Evolutionary conservation across 495 filamentous ascomycete genomes (phyloP).

Genomic region (Aspergillus asperescens): DNA sequence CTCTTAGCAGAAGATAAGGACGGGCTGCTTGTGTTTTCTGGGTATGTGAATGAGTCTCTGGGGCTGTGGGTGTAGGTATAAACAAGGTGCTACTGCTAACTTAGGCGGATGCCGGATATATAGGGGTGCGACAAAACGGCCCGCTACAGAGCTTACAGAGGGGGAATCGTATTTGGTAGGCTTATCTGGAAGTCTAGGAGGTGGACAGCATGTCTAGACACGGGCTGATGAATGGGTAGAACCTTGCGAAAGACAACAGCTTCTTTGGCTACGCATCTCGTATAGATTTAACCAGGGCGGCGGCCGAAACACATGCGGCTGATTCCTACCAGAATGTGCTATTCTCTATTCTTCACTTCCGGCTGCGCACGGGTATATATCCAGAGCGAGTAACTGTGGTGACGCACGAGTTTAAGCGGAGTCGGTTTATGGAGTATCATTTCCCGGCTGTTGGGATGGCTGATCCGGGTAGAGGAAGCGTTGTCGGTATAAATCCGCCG

Average conservation of each 20-base stretch:
- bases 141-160: constrained; percentile 52
- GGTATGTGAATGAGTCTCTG: too few relatives aligned
- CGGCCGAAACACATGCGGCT: constrained; percentile 60
- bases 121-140: constrained; percentile 58
- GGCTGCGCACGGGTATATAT: constrained; percentile 32
- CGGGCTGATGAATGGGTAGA: constrained; percentile 29
- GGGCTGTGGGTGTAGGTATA: too few relatives aligned
- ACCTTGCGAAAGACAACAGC: constrained; percentile 39
- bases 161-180: constrained; percentile 58
- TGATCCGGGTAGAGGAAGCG: constrained; percentile 29
- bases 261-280: constrained; percentile 25
- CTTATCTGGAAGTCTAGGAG: neutral
- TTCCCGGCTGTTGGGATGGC: constrained; percentile 56
- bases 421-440: constrained; percentile 62
- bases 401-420: constrained; percentile 69
- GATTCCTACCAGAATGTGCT: constrained; percentile 77
- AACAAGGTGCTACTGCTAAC: neutral
- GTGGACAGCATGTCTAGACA: neutral
- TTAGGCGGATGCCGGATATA: neutral
- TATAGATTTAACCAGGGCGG: constrained; percentile 28
- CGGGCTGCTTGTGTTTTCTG: constrained; percentile 61
- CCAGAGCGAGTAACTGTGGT: constrained; percentile 57
- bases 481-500: constrained; percentile 67
- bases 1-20: constrained; percentile 32
- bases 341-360: constrained; percentile 62